Base-by-base conservation (phyloP, 768 basidiomycete species). In the Russula sp. region DNA sequence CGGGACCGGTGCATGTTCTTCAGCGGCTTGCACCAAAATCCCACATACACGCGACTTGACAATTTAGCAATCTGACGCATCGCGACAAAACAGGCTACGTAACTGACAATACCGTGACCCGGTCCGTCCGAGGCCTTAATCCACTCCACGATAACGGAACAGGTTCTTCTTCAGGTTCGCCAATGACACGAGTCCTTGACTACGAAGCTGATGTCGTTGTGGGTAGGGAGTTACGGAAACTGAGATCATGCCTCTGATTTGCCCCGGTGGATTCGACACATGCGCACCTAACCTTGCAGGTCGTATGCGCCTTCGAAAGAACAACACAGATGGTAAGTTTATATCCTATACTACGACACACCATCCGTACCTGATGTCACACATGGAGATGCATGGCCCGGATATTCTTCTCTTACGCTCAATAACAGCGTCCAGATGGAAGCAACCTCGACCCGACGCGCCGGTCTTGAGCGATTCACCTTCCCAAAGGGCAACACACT, bases 371-470 rank as follows among this genome's bases (percentile, higher is more conserved):
- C 55, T 58, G 51, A 51, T 60, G 20, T 35, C 63, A 8, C 16
- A 13, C 59, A 7, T 7, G 47, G 16, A 86, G 84, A 86, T 66
- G 85, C 83, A 1, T 81, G 80, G 20, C 87, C 87, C 0, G 87
- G 86, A n/a, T 87, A 87, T 68, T 87, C 87, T 71, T 72, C 84
- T 0, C 78, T 82, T 62, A 88, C 85, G 0, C 70, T 88, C 52
- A 76, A 87, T 70, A 88, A 88, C 68, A 76, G n/a, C n/a, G n/a
- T 88, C 67, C 78, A 82, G 73, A 85, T 88, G 79, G 87, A 89
- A 71, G 84, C 85, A 3, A 88, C 86, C 10, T 79, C 85, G 7
- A 87, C 86, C 6, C 82, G 87, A 51, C 83, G 86, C 51, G 84
- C 86, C 6, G 86, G 83, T 1, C 73, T 88, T 35, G 85, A 88